A percentile compares a stretch with the other conserved stretches of the same genome.
phyloP scores from a whole-genome alignment of 2,329 filamentous ascomycete genomes.

The Aureobasidium sp. region DNA sequence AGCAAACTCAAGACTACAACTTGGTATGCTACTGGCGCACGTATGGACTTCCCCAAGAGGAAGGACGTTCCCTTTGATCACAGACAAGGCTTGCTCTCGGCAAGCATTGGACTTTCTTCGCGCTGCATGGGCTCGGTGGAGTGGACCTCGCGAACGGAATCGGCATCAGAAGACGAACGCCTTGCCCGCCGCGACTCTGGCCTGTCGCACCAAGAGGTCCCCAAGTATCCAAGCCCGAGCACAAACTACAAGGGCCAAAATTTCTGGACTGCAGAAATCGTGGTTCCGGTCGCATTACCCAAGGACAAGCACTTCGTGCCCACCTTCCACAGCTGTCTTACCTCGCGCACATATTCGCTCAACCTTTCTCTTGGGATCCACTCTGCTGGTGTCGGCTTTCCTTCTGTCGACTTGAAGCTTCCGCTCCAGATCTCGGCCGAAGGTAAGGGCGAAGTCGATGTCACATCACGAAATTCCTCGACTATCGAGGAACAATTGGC shows the following conservation, averaged over 20 bases:
- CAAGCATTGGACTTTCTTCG: slow-evolving; percentile 44
- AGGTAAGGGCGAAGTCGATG: slow-evolving; percentile 13
- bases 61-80: slow-evolving; percentile 35
- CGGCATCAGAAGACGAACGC: slow-evolving; percentile 19
- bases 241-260: slow-evolving; percentile 35
- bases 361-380: slow-evolving; percentile 48
- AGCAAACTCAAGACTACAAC: slow-evolving; percentile 51
- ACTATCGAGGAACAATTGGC: slow-evolving; percentile 18
- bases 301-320: slow-evolving; percentile 54
- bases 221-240: slow-evolving; percentile 27
- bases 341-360: slow-evolving; percentile 54
- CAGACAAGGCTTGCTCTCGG: slow-evolving; percentile 44
- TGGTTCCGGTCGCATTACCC: slow-evolving; percentile 56
- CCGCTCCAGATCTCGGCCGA: slow-evolving; percentile 36
- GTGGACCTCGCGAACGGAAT: slow-evolving; percentile 42
- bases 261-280: slow-evolving; percentile 54
- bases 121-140: slow-evolving; percentile 48
- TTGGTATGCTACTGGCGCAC: slow-evolving; percentile 46
- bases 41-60: slow-evolving; percentile 41
- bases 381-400: slow-evolving; percentile 25
- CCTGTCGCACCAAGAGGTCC: slow-evolving; percentile 22
- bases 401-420: slow-evolving; percentile 32
- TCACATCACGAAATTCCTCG: slow-evolving; percentile 15
- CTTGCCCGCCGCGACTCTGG: slow-evolving; percentile 34
- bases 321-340: slow-evolving; percentile 60